Base-by-base conservation (phyloP, 78 protist species). In the Tieghemostelium lacteum region DNA sequence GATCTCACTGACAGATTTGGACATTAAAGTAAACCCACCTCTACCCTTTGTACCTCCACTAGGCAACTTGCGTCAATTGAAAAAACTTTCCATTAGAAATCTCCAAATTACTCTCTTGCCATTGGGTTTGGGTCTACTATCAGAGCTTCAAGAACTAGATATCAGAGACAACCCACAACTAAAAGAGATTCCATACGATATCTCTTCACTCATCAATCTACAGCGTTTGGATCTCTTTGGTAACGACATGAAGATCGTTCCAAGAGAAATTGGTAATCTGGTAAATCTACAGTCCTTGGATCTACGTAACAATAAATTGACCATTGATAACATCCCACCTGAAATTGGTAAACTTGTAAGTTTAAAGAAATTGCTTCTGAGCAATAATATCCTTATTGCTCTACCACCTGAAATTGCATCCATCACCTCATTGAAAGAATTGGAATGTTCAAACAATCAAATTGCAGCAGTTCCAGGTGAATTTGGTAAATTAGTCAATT, bases 1-100 rank as follows among this genome's bases (percentile, higher is more conserved):
- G 75, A 55, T 65, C 0, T 66, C 74, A 28, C 89, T 92, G 49
- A 80, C 83, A 33, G 80, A 76, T 26, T 75, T 92, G 2, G 95
- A 92, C 2, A 86, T 92, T 58, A 63, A 86, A 49, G 95, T 85
- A 14, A 92, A 92, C 52, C 95, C 95, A 71, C 93, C 91, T 19
- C 91, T 92, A 20, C 72, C 54, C n/a, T 75, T 72, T 45, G 65
- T 92, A 12, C 95, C 95, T 63, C 65, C 69, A 29, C 92, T 92
- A n/a, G 85, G 75, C 34, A 74, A 65, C 28, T 34, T 92, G 52
- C 86, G 86, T 64, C 71, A 72, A 34, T 78, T 92, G 29, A 75
- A 71, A 50, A 78, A 69, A 52, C 67, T 92, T 37, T 45, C 58
- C 65, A 73, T 92, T 50, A 52, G 95, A 58, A 92, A 92, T 54